phyloP scores from a whole-genome alignment of 116 monocot species.

The Trichopus zeylanicus region DNA sequence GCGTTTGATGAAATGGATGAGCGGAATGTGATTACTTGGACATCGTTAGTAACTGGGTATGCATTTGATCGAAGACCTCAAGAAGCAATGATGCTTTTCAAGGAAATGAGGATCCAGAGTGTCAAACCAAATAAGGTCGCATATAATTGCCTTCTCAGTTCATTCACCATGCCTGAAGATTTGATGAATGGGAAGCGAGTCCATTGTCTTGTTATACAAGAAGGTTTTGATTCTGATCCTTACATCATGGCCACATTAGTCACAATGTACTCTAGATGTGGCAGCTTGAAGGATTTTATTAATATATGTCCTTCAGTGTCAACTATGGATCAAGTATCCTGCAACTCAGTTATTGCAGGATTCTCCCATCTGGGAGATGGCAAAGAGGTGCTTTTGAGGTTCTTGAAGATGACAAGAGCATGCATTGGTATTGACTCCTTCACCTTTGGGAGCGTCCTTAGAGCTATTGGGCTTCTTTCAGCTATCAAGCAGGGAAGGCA shows the following conservation, averaged over 20 bases:
- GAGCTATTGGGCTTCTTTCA: too few relatives aligned
- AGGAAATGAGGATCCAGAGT: constrained; percentile 25
- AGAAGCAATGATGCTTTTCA: constrained; percentile 46
- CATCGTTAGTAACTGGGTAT: constrained; percentile 40
- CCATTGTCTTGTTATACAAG: too few relatives aligned
- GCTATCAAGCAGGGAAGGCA: too few relatives aligned
- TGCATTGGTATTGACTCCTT: too few relatives aligned
- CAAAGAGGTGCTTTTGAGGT: constrained; percentile 24
- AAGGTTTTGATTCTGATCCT: constrained; percentile 27
- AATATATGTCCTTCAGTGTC: too few relatives aligned
- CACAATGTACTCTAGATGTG: constrained; percentile 59
- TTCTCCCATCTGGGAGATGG: constrained; percentile 17
- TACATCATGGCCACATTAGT: constrained; percentile 24
- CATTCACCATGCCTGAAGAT: constrained; percentile 17
- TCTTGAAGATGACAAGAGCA: constrained; percentile 40
- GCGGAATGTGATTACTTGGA: constrained; percentile 48
- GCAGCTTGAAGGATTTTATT: too few relatives aligned
- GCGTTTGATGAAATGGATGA: constrained; percentile 48
- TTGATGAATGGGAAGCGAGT: constrained; percentile 34
- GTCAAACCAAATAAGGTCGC: constrained; percentile 22
- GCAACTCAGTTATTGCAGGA: too few relatives aligned
- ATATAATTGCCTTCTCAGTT: constrained; percentile 39
- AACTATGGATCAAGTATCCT: too few relatives aligned
- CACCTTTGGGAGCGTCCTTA: constrained; percentile 31
- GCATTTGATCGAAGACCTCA: constrained; percentile 1